These are phyloP conservation scores for Plantago major DNA, from an alignment of 257 asterid genomes.

Conservation along the genomic window DNA sequence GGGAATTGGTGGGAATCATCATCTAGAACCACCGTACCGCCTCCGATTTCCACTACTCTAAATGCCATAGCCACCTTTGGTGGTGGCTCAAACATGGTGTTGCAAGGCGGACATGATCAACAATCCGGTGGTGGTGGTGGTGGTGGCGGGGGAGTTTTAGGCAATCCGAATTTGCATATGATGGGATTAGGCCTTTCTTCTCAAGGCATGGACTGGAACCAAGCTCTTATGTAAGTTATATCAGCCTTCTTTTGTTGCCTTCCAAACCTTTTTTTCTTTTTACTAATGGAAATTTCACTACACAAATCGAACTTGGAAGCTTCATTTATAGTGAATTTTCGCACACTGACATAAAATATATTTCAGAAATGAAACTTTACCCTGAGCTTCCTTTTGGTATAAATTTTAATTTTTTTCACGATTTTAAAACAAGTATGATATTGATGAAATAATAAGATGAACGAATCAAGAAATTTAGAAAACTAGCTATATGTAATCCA, in stretches of 20 bases:
- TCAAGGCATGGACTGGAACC: constrained; percentile 65
- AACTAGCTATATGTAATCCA: too few species aligned
- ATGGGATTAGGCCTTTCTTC: constrained; percentile 64
- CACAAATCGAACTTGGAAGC: too few species aligned
- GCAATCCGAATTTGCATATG: constrained; percentile 44
- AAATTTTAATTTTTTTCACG: too few species aligned
- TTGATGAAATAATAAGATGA: too few species aligned
- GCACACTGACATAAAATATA: too few species aligned
- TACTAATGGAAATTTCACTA: not conserved
- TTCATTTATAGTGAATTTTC: too few species aligned
- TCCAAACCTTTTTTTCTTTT: not conserved
- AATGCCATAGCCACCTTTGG: constrained; percentile 41
- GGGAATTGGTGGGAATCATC: constrained; percentile 76
- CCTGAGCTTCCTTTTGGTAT: too few species aligned
- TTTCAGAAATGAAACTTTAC: too few species aligned
- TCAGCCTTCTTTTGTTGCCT: not conserved
- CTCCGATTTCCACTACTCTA: constrained; percentile 35
- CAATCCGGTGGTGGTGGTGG: constrained; percentile 15
- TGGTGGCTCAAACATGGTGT: constrained; percentile 58
- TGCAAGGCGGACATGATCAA: constrained; percentile 25
- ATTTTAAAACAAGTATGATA: too few species aligned
- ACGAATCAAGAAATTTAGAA: too few species aligned
- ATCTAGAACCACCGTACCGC: constrained; percentile 30
- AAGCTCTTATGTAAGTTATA: constrained; percentile 43
- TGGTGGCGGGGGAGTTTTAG: constrained; percentile 18